These are phyloP conservation scores for Inga leiocalycina DNA, from an alignment of 306 rosid genomes.

Conservation along the genomic window DNA sequence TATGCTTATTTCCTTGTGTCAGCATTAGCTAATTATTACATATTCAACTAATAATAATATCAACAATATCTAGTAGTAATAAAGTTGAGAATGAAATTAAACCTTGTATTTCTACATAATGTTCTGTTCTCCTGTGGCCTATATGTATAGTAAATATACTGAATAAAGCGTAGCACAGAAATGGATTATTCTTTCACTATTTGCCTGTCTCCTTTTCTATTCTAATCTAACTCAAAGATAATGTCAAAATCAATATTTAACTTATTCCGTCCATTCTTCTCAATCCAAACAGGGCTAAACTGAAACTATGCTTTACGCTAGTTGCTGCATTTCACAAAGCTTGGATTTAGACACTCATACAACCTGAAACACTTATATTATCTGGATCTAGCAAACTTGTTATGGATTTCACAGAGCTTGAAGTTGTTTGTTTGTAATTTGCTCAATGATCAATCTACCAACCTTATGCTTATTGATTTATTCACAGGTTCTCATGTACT, in stretches of 20 bases:
- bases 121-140: not conserved
- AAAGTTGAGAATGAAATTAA: not conserved
- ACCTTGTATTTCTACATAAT: not conserved
- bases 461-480: conserved; percentile 33
- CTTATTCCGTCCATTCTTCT: not conserved
- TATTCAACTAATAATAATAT: not conserved
- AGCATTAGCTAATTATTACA: not conserved
- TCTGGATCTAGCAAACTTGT: conserved; percentile 9
- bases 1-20: not conserved
- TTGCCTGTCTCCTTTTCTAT: not conserved
- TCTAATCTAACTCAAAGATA: not conserved
- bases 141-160: not conserved
- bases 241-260: not conserved
- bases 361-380: not conserved
- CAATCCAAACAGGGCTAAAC: conserved; percentile 6
- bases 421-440: conserved; percentile 30
- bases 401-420: not conserved
- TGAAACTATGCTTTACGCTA: not conserved
- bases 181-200: not conserved
- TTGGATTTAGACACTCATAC: not conserved
- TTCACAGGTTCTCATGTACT: conserved; percentile 87
- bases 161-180: not conserved
- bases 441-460: conserved; percentile 21
- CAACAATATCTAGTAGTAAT: not conserved
- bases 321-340: conserved; percentile 14